phyloP scores from a whole-genome alignment of 495 filamentous ascomycete genomes.

The Annulohypoxylon bovei region DNA sequence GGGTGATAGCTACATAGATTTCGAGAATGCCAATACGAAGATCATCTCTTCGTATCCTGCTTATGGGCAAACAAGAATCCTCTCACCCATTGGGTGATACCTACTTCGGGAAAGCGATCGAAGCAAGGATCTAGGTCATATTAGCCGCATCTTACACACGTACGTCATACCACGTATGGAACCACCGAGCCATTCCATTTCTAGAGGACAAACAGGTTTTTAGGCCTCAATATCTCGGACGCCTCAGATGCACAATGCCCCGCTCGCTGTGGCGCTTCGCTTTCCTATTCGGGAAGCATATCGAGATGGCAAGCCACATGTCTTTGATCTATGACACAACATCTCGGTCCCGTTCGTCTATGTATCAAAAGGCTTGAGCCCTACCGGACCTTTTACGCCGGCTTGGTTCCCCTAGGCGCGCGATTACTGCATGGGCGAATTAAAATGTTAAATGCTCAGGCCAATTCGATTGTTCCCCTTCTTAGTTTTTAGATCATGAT shows the following conservation, averaged over 20 bases:
- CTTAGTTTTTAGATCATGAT: constrained; percentile 30
- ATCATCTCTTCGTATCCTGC: not conserved
- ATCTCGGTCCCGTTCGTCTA: not conserved
- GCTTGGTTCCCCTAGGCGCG: constrained; percentile 1
- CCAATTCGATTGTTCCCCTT: not conserved
- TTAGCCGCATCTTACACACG: constrained; percentile 34
- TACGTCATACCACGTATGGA: constrained; percentile 36
- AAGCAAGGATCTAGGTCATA: constrained; percentile 23
- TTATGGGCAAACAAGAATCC: constrained; percentile 18
- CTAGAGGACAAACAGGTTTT: constrained; percentile 29
- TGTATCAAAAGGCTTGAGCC: constrained; percentile 1
- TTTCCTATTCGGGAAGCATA: constrained; percentile 26
- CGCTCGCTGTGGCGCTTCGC: constrained; percentile 25
- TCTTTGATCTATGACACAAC: constrained; percentile 11
- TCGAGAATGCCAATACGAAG: constrained; percentile 15
- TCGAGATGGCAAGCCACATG: constrained; percentile 25
- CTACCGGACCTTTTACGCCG: constrained; percentile 34
- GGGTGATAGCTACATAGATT: too few species aligned
- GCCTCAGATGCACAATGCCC: constrained; percentile 11
- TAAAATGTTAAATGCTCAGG: not conserved
- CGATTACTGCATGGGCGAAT: constrained; percentile 21
- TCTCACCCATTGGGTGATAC: constrained; percentile 9
- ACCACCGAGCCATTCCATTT: constrained; percentile 14
- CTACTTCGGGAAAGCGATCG: not conserved
- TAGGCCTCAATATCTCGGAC: constrained; percentile 6